Conservation (phyloP, 306 rosid species). For the Casuarina equisetifolia region DNA sequence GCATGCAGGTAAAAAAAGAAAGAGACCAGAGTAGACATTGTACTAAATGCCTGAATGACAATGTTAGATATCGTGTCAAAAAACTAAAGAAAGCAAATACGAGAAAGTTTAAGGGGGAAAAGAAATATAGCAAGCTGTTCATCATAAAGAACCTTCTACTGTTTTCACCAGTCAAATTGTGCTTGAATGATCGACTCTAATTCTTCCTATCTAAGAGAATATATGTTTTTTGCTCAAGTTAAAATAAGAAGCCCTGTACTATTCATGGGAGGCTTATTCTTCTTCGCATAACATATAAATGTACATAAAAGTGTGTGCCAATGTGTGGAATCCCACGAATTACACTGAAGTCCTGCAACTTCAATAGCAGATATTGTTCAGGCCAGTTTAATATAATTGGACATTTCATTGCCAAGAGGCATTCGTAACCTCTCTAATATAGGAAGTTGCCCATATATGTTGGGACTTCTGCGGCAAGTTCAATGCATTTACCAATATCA, state of each 20-base stretch:
- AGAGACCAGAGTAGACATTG: background rate
- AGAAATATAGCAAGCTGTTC: background rate
- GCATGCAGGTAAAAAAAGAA: background rate
- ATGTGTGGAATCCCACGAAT: background rate
- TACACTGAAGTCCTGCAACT: background rate
- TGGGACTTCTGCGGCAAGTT: background rate
- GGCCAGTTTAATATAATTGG: background rate
- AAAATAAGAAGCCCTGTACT: background rate
- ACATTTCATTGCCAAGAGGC: background rate
- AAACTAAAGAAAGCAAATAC: too few relatives aligned
- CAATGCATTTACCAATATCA: constrained; percentile 5
- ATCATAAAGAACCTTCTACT: background rate
- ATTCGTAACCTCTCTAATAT: background rate
- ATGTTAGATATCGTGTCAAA: background rate
- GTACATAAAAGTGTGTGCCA: too few relatives aligned
- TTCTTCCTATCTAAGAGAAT: background rate
- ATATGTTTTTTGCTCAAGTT: background rate
- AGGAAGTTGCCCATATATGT: background rate
- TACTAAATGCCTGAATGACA: background rate
- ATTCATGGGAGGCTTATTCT: background rate
- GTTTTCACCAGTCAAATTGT: background rate
- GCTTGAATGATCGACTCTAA: background rate
- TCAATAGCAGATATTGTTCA: background rate
- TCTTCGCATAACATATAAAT: background rate
- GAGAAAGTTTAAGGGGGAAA: too few relatives aligned